A percentile compares a stretch with the other conserved stretches of the same genome.
These are phyloP conservation scores for Medicago arabica DNA, from an alignment of 306 rosid species.

Conservation along the genomic window DNA sequence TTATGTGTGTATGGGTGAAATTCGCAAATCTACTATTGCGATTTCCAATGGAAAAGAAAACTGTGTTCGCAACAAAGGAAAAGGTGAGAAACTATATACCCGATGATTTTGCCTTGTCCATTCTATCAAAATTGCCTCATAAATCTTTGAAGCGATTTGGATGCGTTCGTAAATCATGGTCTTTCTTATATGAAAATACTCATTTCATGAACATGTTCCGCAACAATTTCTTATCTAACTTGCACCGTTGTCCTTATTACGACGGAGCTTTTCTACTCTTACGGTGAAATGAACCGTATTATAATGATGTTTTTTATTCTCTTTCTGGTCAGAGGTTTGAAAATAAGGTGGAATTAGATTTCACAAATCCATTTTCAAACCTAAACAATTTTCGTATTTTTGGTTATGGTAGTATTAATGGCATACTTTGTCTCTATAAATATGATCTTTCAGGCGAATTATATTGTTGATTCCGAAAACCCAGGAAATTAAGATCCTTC, in stretches of 20 bases:
- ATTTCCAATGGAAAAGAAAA: too few relatives aligned
- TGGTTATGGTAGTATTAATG: background rate
- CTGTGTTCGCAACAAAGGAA: too few relatives aligned
- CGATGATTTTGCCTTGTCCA: background rate
- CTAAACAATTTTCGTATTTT: background rate
- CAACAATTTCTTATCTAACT: background rate
- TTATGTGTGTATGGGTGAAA: too few relatives aligned
- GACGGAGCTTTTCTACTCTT: background rate
- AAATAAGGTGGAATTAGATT: background rate
- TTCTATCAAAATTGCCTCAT: background rate
- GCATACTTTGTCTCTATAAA: background rate
- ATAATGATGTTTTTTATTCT: background rate
- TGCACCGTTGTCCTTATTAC: background rate
- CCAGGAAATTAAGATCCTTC: too few relatives aligned
- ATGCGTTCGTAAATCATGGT: background rate
- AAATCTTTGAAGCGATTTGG: background rate
- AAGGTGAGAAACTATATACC: too few relatives aligned
- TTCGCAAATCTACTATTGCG: too few relatives aligned
- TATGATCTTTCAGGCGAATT: too few relatives aligned
- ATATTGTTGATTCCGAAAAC: too few relatives aligned
- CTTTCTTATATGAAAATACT: background rate
- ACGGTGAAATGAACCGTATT: too few relatives aligned
- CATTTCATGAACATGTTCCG: background rate
- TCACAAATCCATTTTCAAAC: background rate
- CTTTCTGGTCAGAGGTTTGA: background rate